Evolutionary conservation across 2,329 filamentous ascomycete genomes (phyloP), one percentile per base, ranked within the genome.

Genomic region (Paecilomyces sp.): DNA sequence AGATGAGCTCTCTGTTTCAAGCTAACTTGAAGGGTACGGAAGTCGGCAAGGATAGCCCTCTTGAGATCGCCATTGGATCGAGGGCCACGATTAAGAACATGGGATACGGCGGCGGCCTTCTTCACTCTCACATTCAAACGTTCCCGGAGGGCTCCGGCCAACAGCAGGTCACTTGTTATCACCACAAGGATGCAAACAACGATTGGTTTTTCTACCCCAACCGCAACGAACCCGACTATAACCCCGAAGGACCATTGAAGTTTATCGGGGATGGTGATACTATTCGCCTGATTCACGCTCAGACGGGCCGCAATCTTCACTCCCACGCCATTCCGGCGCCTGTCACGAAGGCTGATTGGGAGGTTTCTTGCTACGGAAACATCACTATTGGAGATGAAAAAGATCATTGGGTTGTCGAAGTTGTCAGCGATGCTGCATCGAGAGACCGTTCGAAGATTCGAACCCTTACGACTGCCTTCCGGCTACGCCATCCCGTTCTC

Each of bases 201-300:
- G 94, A 99, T 75, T 99, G 94, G 94, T 96, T 95, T 79, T 92
- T 99, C 78, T 97, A 97, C 75, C 94, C 94, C 28, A 96, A 93
- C 79, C 90, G 95, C 63, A 77, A 82, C 58, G 85, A 96, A 61
- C 77, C 83, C 25, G 88, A 89, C 18, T 96, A 87, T 70, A 82
- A 92, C 68, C 77, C 85, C 3, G 86, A 90, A 61, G 86, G 80
- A n/a, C 85, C 88, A 36, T 81, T 91, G 62, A 81, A 80, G 63
- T 96, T 88, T 71, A 85, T 97, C 66, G 87, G 84, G 15, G 87
- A 99, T 72, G 87, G 88, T 62, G 85, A 89, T 68, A 79, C 85
- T 60, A 85, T 99, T 67, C 92, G 94, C 66, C 81, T 99, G 25
- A 91, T 99, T 65, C 94, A 99, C 74, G 88, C 91, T 36, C 91